Evolutionary conservation across 176 grass and related monocot species (phyloP), one percentile per base, ranked within the genome.

Genomic region (Tillandsia fasciculata): DNA sequence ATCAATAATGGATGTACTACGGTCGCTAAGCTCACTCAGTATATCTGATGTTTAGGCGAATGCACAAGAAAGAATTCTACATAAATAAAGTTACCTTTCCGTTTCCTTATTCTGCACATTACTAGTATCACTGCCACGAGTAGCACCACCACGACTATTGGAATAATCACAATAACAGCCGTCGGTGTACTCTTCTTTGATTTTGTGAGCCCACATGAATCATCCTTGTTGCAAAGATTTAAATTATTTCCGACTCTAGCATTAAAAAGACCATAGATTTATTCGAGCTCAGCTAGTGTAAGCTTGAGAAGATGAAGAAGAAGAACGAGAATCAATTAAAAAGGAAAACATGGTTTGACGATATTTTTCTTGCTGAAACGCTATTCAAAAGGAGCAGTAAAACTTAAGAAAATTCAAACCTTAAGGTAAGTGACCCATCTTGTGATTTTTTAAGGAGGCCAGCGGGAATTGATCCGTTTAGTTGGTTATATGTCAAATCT

Each of bases 401-500:
- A 9, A 8, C 20, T 18, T 18, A 59, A 59, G 54, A 59, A 22
- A 59, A 65, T 49, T 61, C 13, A 63, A 54, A 77, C 73, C 73
- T 80, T 76, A 85, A 50, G 27, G 17, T 54, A 48, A 86, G 58
- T 15, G 8, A 52, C 50, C 69, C 74, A 23, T 61, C 9, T 23
- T 86, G 12, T 33, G n/a, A 65, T 78, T 77, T 80, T 77, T 73
- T 65, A 64, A 77, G 67, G 3, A 85, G 66, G 70, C 50, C 29
- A 0, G 50, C 12, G 51, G 83, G 83, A 82, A 82, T 26, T 13
- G 74, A 10, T 47, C 78, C 78, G 74, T 52, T 82, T n/a, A 86
- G 64, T 3, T 74, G 58, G 49, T 84, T 84, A 71, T 56, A 74
- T 49, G 82, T 70, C 59, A 84, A 79, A 74, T 84, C 82, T 42